phyloP scores from a whole-genome alignment of 495 filamentous ascomycete genomes.

The Daldinia decipiens region DNA sequence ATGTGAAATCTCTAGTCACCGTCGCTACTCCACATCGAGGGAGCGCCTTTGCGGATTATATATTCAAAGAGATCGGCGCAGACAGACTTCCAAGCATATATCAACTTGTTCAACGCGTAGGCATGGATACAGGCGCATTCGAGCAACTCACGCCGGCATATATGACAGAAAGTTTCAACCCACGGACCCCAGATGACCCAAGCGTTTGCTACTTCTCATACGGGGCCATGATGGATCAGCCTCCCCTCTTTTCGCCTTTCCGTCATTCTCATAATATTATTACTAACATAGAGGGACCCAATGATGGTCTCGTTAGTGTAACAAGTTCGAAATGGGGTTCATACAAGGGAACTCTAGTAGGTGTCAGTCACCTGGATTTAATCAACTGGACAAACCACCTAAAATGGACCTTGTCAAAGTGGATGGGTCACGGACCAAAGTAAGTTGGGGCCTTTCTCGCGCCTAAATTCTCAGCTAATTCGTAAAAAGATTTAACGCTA shows the following conservation, averaged over 20 bases:
- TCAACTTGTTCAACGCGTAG: constrained; percentile 69
- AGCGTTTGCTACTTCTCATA: constrained; percentile 93
- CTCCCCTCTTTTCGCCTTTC: constrained; percentile 78
- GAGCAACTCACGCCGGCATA: constrained; percentile 82
- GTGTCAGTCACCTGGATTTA: constrained; percentile 88
- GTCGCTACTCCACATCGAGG: constrained; percentile 89
- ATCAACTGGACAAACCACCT: constrained; percentile 96
- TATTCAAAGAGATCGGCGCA: constrained; percentile 76
- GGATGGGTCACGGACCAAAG: constrained; percentile 76
- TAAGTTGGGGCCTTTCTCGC: constrained; percentile 52
- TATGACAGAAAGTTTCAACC: constrained; percentile 86
- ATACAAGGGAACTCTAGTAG: constrained; percentile 90
- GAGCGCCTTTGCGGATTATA: constrained; percentile 84
- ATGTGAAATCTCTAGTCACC: constrained; percentile 81
- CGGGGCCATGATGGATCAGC: constrained; percentile 73
- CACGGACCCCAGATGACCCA: constrained; percentile 74
- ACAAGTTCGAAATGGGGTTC: constrained; percentile 86
- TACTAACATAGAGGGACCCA: constrained; percentile 75
- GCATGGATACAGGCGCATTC: constrained; percentile 85
- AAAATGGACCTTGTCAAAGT: constrained; percentile 72
- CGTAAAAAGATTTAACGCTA: constrained; percentile 83
- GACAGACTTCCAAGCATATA: constrained; percentile 74
- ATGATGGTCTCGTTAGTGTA: constrained; percentile 94
- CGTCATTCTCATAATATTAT: constrained; percentile 77
- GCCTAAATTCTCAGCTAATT: constrained; percentile 28